These are phyloP conservation scores for Picocystis sp. DNA, from an alignment of 163 green algal species.

Conservation along the genomic window DNA sequence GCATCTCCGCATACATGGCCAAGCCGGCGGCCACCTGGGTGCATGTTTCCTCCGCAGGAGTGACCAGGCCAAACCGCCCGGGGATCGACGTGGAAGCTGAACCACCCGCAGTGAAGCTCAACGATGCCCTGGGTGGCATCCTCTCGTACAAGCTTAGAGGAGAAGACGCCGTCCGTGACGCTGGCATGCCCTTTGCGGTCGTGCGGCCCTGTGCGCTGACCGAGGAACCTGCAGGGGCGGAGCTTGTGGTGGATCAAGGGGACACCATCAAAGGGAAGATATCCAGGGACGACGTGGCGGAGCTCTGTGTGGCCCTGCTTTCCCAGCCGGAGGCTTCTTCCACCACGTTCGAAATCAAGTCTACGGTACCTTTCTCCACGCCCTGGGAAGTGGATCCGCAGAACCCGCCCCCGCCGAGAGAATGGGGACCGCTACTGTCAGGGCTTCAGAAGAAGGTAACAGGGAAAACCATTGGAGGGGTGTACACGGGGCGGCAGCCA, in stretches of 20 bases:
- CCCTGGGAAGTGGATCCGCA: constrained; percentile 32
- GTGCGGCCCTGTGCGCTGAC: constrained; percentile 69
- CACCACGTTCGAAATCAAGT: constrained; percentile 74
- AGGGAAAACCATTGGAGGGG: constrained; percentile 46
- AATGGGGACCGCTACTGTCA: constrained; percentile 17
- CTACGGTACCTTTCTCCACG: constrained; percentile 62
- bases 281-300: constrained; percentile 53
- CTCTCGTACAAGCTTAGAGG: constrained; percentile 73
- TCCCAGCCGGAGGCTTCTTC: constrained; percentile 17
- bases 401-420: background rate
- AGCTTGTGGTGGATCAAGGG: constrained; percentile 62
- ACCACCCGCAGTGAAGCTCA: constrained; percentile 71
- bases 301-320: constrained; percentile 57
- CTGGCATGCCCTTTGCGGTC: constrained; percentile 51
- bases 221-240: constrained; percentile 60
- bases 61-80: constrained; percentile 56
- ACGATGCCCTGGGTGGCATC: constrained; percentile 71
- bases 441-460: constrained; percentile 35
- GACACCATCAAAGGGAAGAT: constrained; percentile 80
- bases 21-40: constrained; percentile 20
- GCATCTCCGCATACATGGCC: constrained; percentile 44
- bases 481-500: constrained; percentile 36
- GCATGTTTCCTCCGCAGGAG: constrained; percentile 48
- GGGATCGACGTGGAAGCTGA: constrained; percentile 61
- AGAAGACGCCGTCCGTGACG: constrained; percentile 56